These are phyloP conservation scores for Pseudohalonectria lignicola DNA, from an alignment of 2,329 filamentous ascomycete species.

Conservation along the genomic window DNA sequence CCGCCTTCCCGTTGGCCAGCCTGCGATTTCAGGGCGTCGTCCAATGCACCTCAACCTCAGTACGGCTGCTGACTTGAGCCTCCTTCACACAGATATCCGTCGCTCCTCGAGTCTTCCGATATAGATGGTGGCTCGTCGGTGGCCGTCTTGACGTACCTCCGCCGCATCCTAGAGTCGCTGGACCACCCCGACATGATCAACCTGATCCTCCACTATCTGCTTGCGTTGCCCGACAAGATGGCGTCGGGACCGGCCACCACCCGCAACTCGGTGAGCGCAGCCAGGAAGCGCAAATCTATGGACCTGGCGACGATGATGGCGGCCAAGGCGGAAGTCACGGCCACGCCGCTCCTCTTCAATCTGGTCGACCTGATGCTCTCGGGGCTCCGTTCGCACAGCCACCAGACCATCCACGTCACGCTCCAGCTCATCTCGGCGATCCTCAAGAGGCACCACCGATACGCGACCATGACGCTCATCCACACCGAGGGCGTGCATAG, in stretches of 20 bases:
- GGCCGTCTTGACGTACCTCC: constrained; percentile 86
- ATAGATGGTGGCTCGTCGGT: constrained; percentile 94
- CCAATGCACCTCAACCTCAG: too few species aligned
- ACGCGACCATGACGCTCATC: constrained; percentile 68
- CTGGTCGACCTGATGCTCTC: constrained; percentile 82
- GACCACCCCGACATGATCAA: constrained; percentile 93
- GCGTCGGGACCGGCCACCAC: constrained; percentile 10
- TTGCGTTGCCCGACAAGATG: constrained; percentile 61
- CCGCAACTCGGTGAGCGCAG: constrained; percentile 49
- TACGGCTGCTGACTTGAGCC: too few species aligned
- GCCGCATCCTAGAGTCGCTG: constrained; percentile 79
- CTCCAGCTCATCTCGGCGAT: constrained; percentile 80
- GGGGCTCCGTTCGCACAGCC: constrained; percentile 72
- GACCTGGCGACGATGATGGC: constrained; percentile 74
- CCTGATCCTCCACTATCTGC: constrained; percentile 82
- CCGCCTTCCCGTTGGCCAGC: too few species aligned
- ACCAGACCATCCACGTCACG: constrained; percentile 83
- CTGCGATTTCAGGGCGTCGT: too few species aligned
- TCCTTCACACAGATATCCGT: constrained; percentile 87
- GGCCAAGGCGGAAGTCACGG: constrained; percentile 59
- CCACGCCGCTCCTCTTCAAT: constrained; percentile 82
- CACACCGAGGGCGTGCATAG: constrained; percentile 47
- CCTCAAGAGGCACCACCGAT: constrained; percentile 75
- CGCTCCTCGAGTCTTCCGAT: constrained; percentile 90
- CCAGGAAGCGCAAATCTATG: constrained; percentile 78